A percentile compares a stretch with the other conserved stretches of the same genome.
phyloP scores from a whole-genome alignment of 768 basidiomycete genomes.

The Porpolomopsis calyptriformis region DNA sequence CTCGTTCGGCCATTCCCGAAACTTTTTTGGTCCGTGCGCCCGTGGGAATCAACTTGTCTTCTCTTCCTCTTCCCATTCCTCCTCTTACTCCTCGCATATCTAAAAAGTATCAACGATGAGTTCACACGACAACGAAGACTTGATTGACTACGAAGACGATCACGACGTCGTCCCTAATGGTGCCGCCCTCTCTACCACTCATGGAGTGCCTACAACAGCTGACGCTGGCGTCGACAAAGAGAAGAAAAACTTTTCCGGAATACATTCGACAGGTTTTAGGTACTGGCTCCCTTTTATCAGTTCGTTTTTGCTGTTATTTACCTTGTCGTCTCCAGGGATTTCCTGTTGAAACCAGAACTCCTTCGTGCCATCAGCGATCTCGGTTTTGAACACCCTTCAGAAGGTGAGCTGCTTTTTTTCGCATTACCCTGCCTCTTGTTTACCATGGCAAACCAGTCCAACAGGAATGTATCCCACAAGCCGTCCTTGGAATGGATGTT shows the following conservation, averaged over 20 bases:
- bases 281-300: constrained; percentile 19
- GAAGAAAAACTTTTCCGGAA: constrained; percentile 98
- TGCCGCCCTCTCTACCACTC: constrained; percentile 33
- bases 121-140: constrained; percentile 79
- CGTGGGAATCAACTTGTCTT: neutral
- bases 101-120: constrained; percentile 40
- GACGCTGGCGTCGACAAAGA: constrained; percentile 51
- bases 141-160: constrained; percentile 92
- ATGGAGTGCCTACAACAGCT: constrained; percentile 37
- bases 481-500: constrained; percentile 98
- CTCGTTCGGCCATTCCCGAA: too few species aligned
- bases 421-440: neutral
- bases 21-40: neutral
- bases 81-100: neutral
- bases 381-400: constrained; percentile 99
- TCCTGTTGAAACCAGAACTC: constrained; percentile 93
- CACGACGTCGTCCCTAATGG: constrained; percentile 65
- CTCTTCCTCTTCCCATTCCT: neutral
- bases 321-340: constrained; percentile 53
- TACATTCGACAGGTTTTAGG: constrained; percentile 99
- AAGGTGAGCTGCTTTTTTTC: constrained; percentile 48
- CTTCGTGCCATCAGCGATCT: constrained; percentile 96
- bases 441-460: constrained; percentile 51
- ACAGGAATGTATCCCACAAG: constrained; percentile 99
- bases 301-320: constrained; percentile 3